Conservation (phyloP, 2,329 filamentous ascomycete genomes). For the Paradendryphiella salina region DNA sequence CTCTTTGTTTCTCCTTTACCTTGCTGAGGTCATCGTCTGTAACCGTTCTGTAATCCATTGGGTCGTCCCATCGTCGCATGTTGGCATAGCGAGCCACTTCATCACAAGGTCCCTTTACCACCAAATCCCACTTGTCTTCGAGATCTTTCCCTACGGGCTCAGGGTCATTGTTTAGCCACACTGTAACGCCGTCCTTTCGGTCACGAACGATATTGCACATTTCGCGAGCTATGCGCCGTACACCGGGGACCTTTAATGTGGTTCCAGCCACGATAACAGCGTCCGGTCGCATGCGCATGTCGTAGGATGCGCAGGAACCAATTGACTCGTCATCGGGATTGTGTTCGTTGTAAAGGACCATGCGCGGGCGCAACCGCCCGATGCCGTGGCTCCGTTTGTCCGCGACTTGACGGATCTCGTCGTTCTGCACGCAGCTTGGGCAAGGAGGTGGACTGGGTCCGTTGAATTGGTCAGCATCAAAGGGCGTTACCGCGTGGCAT, state of each 20-base stretch:
- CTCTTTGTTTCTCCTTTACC: constrained; percentile 37
- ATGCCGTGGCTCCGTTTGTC: constrained; percentile 94
- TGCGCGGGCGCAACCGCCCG: constrained; percentile 83
- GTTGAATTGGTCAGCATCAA: constrained; percentile 78
- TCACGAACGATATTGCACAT: constrained; percentile 85
- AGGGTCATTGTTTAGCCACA: constrained; percentile 92
- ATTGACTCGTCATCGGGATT: constrained; percentile 97
- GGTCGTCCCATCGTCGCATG: constrained; percentile 62
- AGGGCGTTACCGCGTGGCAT: constrained; percentile 74
- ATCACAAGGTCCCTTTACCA: constrained; percentile 86
- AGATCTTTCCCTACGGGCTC: constrained; percentile 82
- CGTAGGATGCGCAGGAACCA: constrained; percentile 82
- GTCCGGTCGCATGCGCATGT: constrained; percentile 83
- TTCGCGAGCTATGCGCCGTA: constrained; percentile 85
- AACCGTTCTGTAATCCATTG: constrained; percentile 39
- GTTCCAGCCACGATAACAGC: constrained; percentile 94
- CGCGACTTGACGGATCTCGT: constrained; percentile 74
- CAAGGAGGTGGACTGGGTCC: constrained; percentile 84
- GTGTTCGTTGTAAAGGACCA: constrained; percentile 96
- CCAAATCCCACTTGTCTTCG: constrained; percentile 89
- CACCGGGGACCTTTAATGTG: constrained; percentile 91
- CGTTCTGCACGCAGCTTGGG: constrained; percentile 70
- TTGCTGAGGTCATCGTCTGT: constrained; percentile 42
- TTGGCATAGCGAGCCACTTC: constrained; percentile 76
- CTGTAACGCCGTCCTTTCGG: constrained; percentile 79